Conservation (phyloP, 2,329 filamentous ascomycete species). For the Cladosporium halotolerans region DNA sequence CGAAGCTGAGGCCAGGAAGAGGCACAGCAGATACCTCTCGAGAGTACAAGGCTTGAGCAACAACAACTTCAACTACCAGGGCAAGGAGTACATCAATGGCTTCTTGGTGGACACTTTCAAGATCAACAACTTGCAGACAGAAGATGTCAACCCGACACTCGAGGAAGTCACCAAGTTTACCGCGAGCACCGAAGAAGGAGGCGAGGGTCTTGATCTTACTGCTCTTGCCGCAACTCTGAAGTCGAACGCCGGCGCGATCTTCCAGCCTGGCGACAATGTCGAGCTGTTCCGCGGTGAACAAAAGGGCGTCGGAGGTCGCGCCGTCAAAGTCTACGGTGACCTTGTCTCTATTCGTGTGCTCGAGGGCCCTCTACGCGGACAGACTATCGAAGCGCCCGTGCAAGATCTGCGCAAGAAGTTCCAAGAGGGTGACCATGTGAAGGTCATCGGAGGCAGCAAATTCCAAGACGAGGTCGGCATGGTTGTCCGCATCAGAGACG, state of each 20-base stretch:
- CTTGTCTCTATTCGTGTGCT: slow-evolving; percentile 79
- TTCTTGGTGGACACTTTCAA: slow-evolving; percentile 93
- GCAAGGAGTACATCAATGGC: slow-evolving; percentile 85
- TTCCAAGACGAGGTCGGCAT: slow-evolving; percentile 95
- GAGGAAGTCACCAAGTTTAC: slow-evolving; percentile 96
- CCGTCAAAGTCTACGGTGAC: slow-evolving; percentile 78
- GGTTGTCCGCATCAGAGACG: slow-evolving; percentile 88
- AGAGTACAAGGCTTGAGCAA: slow-evolving; percentile 43
- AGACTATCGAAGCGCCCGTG: slow-evolving; percentile 85
- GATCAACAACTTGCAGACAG: slow-evolving; percentile 75
- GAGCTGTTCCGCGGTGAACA: slow-evolving; percentile 96
- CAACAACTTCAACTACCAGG: slow-evolving; percentile 77
- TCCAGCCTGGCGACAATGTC: slow-evolving; percentile 89
- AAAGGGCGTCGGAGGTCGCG: slow-evolving; percentile 79
- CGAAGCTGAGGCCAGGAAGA: slow-evolving; percentile 85
- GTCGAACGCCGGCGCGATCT: slow-evolving; percentile 72
- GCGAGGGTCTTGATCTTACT: slow-evolving; percentile 86
- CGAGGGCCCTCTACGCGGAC: slow-evolving; percentile 73
- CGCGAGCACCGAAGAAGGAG: slow-evolving; percentile 80
- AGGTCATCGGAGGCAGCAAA: slow-evolving; percentile 92
- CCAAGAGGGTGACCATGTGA: slow-evolving; percentile 90
- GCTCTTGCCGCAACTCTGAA: slow-evolving; percentile 86
- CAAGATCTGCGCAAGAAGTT: slow-evolving; percentile 92
- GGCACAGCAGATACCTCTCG: slow-evolving; percentile 60
- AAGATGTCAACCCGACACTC: slow-evolving; percentile 84